A percentile compares a stretch with the other conserved stretches of the same genome.
Conservation (phyloP, 495 filamentous ascomycete genomes). For the Xylaria longipes region DNA sequence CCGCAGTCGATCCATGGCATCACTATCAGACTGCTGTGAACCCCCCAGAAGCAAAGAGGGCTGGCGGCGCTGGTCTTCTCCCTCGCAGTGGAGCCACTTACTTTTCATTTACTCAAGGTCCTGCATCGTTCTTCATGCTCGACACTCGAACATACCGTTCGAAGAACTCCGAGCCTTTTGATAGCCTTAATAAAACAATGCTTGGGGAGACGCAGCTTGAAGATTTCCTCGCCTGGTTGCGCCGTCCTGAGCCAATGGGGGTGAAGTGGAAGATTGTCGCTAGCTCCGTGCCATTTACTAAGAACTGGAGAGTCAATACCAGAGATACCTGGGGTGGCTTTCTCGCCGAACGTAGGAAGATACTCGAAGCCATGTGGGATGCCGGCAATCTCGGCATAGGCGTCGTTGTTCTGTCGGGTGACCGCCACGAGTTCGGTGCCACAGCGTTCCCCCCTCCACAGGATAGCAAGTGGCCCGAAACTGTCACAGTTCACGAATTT, state of each 20-base stretch:
- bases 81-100: slow-evolving; percentile 68
- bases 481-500: slow-evolving; percentile 80
- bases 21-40: slow-evolving; percentile 87
- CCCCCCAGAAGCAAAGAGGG: slow-evolving; percentile 66
- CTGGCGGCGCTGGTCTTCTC: slow-evolving; percentile 38
- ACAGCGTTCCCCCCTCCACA: slow-evolving; percentile 82
- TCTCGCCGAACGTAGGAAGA: slow-evolving; percentile 73
- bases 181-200: slow-evolving; percentile 75
- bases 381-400: slow-evolving; percentile 72
- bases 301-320: slow-evolving; percentile 85
- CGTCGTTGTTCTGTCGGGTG: slow-evolving; percentile 85
- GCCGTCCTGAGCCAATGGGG: slow-evolving; percentile 68
- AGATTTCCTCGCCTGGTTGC: slow-evolving; percentile 80
- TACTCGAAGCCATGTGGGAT: slow-evolving; percentile 93
- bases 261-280: slow-evolving; percentile 94
- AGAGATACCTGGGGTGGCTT: slow-evolving; percentile 94
- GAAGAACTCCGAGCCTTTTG: slow-evolving; percentile 56
- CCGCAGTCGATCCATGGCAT: slow-evolving; percentile 83
- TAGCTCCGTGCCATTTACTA: slow-evolving; percentile 90
- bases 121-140: slow-evolving; percentile 91
- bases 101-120: slow-evolving; percentile 85
- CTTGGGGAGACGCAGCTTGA: slow-evolving; percentile 79
- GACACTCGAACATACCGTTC: slow-evolving; percentile 90
- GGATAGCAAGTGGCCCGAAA: slow-evolving; percentile 60
- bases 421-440: slow-evolving; percentile 93